Evolutionary conservation across 257 asterid genomes (phyloP).

Genomic region (Solanum virginianum): DNA sequence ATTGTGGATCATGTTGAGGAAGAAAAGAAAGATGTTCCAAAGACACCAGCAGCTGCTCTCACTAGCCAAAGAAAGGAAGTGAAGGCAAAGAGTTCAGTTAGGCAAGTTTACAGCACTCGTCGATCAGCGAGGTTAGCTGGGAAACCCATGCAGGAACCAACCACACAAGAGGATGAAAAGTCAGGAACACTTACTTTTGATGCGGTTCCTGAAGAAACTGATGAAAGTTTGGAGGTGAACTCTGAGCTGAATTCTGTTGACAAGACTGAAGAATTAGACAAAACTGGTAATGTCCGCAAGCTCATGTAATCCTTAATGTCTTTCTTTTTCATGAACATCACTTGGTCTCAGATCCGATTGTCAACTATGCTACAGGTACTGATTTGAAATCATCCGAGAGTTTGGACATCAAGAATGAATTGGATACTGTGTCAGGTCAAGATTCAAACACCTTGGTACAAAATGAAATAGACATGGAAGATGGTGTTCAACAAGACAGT

Average conservation of each 20-base stretch:
- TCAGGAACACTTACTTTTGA: conserved; percentile 15
- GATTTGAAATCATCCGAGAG: not conserved
- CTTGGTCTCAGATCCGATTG: not conserved
- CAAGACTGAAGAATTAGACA: conserved; percentile 17
- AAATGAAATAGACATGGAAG: not conserved
- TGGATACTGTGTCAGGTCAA: not conserved
- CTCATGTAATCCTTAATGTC: not conserved
- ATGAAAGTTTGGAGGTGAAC: conserved; percentile 5
- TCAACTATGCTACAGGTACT: not conserved
- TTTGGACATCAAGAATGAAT: not conserved
- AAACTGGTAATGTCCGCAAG: conserved; percentile 21
- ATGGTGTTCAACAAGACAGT: not conserved
- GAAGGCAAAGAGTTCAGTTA: conserved; percentile 26
- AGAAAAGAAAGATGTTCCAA: conserved; percentile 14
- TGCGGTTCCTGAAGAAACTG: conserved; percentile 7
- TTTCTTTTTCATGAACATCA: not conserved
- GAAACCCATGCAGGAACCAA: conserved; percentile 17
- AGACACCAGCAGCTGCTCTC: conserved; percentile 39
- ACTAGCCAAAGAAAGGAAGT: conserved; percentile 30
- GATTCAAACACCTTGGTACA: not conserved
- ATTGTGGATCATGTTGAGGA: not conserved
- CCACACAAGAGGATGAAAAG: conserved; percentile 3
- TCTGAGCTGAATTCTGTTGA: conserved; percentile 4
- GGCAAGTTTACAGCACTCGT: conserved; percentile 31
- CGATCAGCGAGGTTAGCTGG: conserved; percentile 60